These are phyloP conservation scores for Cunninghamia lanceolata DNA, from an alignment of 75 land plant genomes.

Conservation along the genomic window DNA sequence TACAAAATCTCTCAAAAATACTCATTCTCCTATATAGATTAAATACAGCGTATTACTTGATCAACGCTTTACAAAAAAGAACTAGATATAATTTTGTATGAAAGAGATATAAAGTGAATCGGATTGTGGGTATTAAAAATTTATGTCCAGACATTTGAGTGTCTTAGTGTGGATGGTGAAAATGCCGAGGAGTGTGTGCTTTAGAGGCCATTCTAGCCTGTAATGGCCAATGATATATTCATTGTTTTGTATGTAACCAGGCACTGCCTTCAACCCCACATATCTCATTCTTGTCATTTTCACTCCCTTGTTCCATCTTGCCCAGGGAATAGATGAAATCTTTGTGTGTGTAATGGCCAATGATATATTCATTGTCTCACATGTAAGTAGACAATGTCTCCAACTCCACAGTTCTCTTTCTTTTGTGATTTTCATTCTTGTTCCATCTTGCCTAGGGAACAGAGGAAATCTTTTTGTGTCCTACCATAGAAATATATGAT, in stretches of 20 bases:
- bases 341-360: no score
- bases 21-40: not conserved
- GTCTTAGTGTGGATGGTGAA: conserved; percentile 81
- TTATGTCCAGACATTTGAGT: conserved; percentile 84
- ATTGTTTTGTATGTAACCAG: conserved; percentile 77
- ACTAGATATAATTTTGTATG: not conserved
- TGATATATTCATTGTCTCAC: no score
- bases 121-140: conserved; percentile 12
- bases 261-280: conserved; percentile 45
- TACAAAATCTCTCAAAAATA: no score
- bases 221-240: conserved; percentile 67
- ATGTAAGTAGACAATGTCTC: no score
- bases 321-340: no score
- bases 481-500: no score
- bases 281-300: no score
- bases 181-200: conserved; percentile 55
- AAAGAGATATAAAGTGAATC: not conserved
- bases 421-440: no score
- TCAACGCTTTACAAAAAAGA: not conserved
- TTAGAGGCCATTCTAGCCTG: conserved; percentile 63
- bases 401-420: no score
- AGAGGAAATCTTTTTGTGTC: no score
- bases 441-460: no score
- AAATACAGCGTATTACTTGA: not conserved
- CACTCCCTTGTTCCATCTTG: not conserved